phyloP scores from a whole-genome alignment of 371 early-diverging fungal species.

The Rhizopus sp. region DNA sequence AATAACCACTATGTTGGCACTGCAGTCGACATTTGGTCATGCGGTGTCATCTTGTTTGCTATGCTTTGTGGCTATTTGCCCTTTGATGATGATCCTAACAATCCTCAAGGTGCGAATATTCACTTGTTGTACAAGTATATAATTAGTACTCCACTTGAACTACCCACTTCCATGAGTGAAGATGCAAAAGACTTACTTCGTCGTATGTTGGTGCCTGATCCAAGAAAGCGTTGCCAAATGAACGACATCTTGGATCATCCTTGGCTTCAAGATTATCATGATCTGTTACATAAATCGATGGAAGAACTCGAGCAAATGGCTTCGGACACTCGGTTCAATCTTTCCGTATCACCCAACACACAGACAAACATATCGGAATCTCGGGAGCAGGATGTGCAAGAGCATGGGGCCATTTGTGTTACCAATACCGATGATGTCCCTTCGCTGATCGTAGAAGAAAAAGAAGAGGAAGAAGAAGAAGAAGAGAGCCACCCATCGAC shows the following conservation, averaged over 20 bases:
- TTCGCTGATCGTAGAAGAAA: background rate
- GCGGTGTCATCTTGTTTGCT: constrained; percentile 87
- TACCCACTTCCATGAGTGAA: constrained; percentile 50
- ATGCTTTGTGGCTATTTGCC: constrained; percentile 79
- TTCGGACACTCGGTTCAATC: constrained; percentile 13
- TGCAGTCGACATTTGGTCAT: constrained; percentile 93
- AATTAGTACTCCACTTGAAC: constrained; percentile 57
- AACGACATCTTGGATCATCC: constrained; percentile 56
- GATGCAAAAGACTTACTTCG: constrained; percentile 55
- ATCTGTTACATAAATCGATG: constrained; percentile 18
- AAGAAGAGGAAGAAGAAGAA: constrained; percentile 1
- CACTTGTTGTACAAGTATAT: constrained; percentile 68
- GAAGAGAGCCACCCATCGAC: background rate
- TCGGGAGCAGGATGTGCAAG: constrained; percentile 9
- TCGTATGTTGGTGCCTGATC: constrained; percentile 64
- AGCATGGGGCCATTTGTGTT: constrained; percentile 1
- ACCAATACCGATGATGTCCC: background rate
- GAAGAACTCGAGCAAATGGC: constrained; percentile 16
- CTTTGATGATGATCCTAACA: constrained; percentile 77
- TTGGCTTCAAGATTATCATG: constrained; percentile 32
- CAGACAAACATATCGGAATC: constrained; percentile 12
- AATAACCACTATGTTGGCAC: constrained; percentile 96
- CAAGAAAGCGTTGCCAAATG: constrained; percentile 56
- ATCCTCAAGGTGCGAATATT: constrained; percentile 68
- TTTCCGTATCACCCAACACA: constrained; percentile 10